A percentile compares a stretch with the other conserved stretches of the same genome.
phyloP scores from a whole-genome alignment of 2,329 filamentous ascomycete species.

The Hysterium pulicare region DNA sequence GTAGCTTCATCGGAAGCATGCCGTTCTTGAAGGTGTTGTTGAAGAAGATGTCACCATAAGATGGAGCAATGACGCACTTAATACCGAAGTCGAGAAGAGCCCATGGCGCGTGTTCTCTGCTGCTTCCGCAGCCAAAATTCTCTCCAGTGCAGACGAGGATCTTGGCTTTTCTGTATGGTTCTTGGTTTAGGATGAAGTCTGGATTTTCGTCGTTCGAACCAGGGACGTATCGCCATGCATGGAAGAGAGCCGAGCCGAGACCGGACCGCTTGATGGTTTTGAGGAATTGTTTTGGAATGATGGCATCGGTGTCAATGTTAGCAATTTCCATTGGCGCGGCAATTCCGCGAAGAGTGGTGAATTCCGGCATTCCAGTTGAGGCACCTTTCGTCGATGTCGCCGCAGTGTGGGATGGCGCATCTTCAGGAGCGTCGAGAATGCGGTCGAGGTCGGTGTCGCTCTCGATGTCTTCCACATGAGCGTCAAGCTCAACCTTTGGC shows the following conservation, averaged over 20 bases:
- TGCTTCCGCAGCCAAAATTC: constrained; percentile 94
- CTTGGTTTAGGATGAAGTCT: constrained; percentile 85
- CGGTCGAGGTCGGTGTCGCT: constrained; percentile 63
- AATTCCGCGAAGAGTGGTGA: constrained; percentile 78
- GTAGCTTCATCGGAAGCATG: constrained; percentile 84
- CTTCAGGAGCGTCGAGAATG: constrained; percentile 61
- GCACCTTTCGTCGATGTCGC: constrained; percentile 46
- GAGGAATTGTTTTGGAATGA: constrained; percentile 98
- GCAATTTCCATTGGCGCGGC: constrained; percentile 82
- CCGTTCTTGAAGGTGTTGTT: constrained; percentile 99
- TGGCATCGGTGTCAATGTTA: constrained; percentile 98
- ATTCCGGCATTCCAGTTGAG: constrained; percentile 72
- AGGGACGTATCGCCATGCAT: constrained; percentile 69
- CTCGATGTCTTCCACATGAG: constrained; percentile 54
- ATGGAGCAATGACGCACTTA: constrained; percentile 86
- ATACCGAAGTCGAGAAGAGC: constrained; percentile 95
- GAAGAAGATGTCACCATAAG: constrained; percentile 91
- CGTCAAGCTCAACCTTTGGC: constrained; percentile 59
- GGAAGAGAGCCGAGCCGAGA: constrained; percentile 83
- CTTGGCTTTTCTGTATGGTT: constrained; percentile 78
- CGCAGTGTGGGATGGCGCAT: constrained; percentile 66
- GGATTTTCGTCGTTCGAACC: constrained; percentile 69
- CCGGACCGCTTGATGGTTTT: constrained; percentile 99
- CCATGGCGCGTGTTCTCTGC: constrained; percentile 95
- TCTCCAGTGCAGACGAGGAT: constrained; percentile 87